Base-by-base conservation (phyloP, 2,329 filamentous ascomycete species). In the Penicillium thymicola region DNA sequence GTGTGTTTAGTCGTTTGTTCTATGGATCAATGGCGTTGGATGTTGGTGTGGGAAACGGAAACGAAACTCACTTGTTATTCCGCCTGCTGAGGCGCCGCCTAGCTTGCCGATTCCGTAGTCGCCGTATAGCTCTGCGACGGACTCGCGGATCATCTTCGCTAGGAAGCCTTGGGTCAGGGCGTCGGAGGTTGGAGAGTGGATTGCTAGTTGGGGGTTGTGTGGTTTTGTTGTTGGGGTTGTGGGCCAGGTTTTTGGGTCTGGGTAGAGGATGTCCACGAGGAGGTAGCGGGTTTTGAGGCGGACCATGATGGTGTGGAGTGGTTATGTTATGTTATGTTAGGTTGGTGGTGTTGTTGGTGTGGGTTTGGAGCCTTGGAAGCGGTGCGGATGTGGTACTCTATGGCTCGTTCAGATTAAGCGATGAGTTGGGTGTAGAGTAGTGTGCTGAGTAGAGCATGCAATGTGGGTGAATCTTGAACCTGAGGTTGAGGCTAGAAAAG, bases 221-320 rank as follows among this genome's bases (percentile, higher is more conserved):
- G 70, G 48, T 74, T 58, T 57, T 52, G 55, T 59, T 34, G 36
- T 45, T 52, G 51, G 51, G 3, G 51, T 56, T 58, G 56, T 30
- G 10, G 84, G 78, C 64, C 65, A 68, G 52, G 70, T 65, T n/a
- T 59, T 59, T 18, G 67, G 63, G 7, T 85, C 81, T 0, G 92
- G 91, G 68, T 97, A 97, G 45, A 97, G 81, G 63, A 97, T 92
- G 71, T 96, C 90, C 60, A 97, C 85, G n/a, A 97, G 85, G 18
- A 99, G 84, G 74, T 99, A 99, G 67, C 94, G 88, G 75, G 96
- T 89, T 76, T 99, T 99, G 65, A 97, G 85, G 70, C 94, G 90
- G 58, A 99, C 94, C 94, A 99, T 97, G 47, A 42, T 76, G 64
- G 30, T 32, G 28, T 38, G n/a, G 11, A 5, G 28, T 30, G 28